phyloP scores from a whole-genome alignment of 2,329 filamentous ascomycete genomes.

The Phyllosticta citriasiana region DNA sequence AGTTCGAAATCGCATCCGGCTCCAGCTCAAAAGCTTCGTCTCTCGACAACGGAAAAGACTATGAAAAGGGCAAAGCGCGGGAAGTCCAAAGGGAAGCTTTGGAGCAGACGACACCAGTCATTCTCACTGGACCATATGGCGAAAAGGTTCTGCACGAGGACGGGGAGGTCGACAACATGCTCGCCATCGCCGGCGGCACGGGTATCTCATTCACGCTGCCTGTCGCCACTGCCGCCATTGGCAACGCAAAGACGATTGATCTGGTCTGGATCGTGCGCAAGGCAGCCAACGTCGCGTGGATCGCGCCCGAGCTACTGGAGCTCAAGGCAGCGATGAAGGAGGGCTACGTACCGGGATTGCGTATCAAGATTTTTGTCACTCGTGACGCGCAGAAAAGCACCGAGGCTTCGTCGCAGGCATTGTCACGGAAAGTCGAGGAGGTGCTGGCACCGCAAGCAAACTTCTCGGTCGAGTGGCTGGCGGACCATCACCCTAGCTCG shows the following conservation, averaged over 20 bases:
- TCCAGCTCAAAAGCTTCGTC: background rate
- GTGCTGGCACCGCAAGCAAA: background rate
- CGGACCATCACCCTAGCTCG: slow-evolving; percentile 17
- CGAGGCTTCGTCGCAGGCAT: slow-evolving; percentile 1
- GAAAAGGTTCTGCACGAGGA: slow-evolving; percentile 17
- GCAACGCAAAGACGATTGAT: slow-evolving; percentile 18
- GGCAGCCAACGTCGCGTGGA: slow-evolving; percentile 25
- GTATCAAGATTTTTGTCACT: slow-evolving; percentile 6
- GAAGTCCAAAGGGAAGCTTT: slow-evolving; percentile 12
- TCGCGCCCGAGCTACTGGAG: slow-evolving; percentile 23
- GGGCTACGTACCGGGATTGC: background rate
- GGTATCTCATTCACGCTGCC: slow-evolving; percentile 30
- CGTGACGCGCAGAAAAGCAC: background rate
- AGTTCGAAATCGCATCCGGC: background rate
- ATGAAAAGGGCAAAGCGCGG: slow-evolving; percentile 14
- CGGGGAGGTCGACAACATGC: slow-evolving; percentile 19
- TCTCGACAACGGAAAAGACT: background rate
- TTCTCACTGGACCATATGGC: slow-evolving; percentile 27
- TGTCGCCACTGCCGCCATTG: slow-evolving; percentile 21
- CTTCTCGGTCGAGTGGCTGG: slow-evolving; percentile 18
- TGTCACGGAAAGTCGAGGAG: background rate
- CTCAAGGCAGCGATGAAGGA: slow-evolving; percentile 13
- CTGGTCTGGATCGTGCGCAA: slow-evolving; percentile 27
- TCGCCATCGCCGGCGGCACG: slow-evolving; percentile 28
- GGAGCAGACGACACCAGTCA: slow-evolving; percentile 17